Base-by-base conservation (phyloP, 2,329 filamentous ascomycete genomes). In the Penicillium sp. region DNA sequence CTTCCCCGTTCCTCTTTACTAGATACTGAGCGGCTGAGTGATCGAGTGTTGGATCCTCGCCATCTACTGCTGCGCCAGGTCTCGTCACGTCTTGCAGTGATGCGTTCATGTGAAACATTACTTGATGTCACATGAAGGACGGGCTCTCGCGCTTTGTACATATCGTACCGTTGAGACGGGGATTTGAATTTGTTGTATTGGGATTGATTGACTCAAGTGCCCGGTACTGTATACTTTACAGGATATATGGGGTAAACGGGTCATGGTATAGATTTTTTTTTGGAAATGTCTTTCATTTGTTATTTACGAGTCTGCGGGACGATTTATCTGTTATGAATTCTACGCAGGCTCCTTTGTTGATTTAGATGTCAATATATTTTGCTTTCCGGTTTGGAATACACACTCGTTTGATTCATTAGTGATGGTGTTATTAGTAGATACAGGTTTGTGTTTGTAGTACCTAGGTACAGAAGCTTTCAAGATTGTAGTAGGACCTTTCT, bases 191-290 rank as follows among this genome's bases (percentile, higher is more conserved):
- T 32, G 26, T 34, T 34, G 34, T 51, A 47, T 47, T 51, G 42
- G 41, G 35, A 52, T 40, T 47, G 34, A 29, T 38, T 27, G 42
- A 47, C 27, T 47, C 42, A 36, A 46, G 34, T 51, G 16, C 48
- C 48, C 26, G 18, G 34, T 51, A 46, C 41, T 46, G 48, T 51
- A 46, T 26, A 46, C 6, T 32, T 10, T 46, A 39, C 35, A 38
- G 16, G 16, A 13, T 30, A 51, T 36, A 51, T 39, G 41, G 41
- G 41, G 8, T 51, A 23, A 3, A 30, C 16, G 23, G 32, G 32
- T 16, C 18, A 46, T 16, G 16, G 41, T 38, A 46, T 46, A 51
- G 32, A 46, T 46, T 32, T n/a, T n/a, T n/a, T 6, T 16, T 38
- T 18, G 13, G 26, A 11, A 38, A 38, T 16, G 40, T 23, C 23